These are phyloP conservation scores for Acaromyces ingoldii DNA, from an alignment of 1,284 basidiomycete genomes.

Conservation along the genomic window DNA sequence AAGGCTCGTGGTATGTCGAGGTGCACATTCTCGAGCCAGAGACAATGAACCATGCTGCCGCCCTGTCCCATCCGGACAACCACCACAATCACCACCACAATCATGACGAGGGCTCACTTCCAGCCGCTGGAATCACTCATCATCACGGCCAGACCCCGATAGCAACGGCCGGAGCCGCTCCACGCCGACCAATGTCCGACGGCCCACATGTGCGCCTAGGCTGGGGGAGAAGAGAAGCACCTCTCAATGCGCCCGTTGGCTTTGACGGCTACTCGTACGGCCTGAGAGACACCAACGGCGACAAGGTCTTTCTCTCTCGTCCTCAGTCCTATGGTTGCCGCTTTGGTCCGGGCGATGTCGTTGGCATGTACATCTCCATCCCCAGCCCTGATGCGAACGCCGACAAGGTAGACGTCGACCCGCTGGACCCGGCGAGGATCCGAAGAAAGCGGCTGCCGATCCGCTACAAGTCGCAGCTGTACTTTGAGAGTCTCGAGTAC, in stretches of 20 bases:
- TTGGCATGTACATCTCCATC: slow-evolving; percentile 88
- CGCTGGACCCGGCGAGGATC: slow-evolving; percentile 25
- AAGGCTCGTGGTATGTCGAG: slow-evolving; percentile 94
- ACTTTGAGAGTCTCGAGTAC: slow-evolving; percentile 93
- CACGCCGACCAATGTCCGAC: slow-evolving; percentile 38
- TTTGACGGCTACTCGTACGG: slow-evolving; percentile 92
- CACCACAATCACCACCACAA: neutral
- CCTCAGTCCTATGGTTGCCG: slow-evolving; percentile 65
- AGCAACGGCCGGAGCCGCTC: neutral
- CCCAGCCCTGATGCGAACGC: slow-evolving; percentile 55
- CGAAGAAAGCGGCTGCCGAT: slow-evolving; percentile 60
- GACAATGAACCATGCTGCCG: slow-evolving; percentile 43
- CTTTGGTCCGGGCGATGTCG: slow-evolving; percentile 77
- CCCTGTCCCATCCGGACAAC: neutral
- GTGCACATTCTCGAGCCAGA: slow-evolving; percentile 66
- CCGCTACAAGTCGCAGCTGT: slow-evolving; percentile 89
- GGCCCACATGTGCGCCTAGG: slow-evolving; percentile 84
- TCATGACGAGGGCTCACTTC: slow-evolving; percentile 2
- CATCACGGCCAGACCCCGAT: too few species aligned
- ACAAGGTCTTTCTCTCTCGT: slow-evolving; percentile 64
- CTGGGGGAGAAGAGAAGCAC: slow-evolving; percentile 84
- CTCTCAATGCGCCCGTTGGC: slow-evolving; percentile 85
- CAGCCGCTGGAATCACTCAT: slow-evolving; percentile 15
- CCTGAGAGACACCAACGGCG: slow-evolving; percentile 81
- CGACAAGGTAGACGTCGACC: slow-evolving; percentile 12